Evolutionary conservation across 805 yeast genomes (phyloP).

Genomic region (Yarrowia keelungensis): DNA sequence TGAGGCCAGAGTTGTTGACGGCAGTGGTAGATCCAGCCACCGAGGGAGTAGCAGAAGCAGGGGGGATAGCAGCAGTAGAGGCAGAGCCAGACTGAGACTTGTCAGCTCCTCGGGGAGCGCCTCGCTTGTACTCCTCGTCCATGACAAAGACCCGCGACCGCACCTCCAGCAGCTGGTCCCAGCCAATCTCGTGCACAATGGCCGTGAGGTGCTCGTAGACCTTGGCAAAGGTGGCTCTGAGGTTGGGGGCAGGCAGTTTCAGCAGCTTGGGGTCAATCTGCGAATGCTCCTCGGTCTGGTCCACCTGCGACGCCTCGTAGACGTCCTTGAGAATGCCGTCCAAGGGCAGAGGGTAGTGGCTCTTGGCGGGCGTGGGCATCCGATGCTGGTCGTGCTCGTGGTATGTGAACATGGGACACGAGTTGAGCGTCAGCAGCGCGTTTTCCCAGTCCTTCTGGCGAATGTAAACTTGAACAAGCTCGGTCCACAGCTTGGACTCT

Average conservation of each 20-base stretch:
- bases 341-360: slow-evolving; percentile 59
- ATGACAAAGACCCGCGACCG: slow-evolving; percentile 80
- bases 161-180: slow-evolving; percentile 75
- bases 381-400: slow-evolving; percentile 56
- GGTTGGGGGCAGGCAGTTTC: slow-evolving; percentile 58
- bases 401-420: slow-evolving; percentile 71
- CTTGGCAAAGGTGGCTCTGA: slow-evolving; percentile 60
- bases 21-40: slow-evolving; percentile 6
- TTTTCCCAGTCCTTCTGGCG: slow-evolving; percentile 59
- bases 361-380: slow-evolving; percentile 55
- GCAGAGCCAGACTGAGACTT: slow-evolving; percentile 20
- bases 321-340: slow-evolving; percentile 61
- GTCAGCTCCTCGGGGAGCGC: slow-evolving; percentile 43
- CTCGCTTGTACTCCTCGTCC: slow-evolving; percentile 68
- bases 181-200: slow-evolving; percentile 73
- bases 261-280: slow-evolving; percentile 57
- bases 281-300: slow-evolving; percentile 46
- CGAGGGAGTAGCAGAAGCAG: slow-evolving; percentile 9
- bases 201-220: slow-evolving; percentile 77
- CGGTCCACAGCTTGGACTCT: slow-evolving; percentile 76
- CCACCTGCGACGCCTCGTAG: slow-evolving; percentile 52
- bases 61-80: slow-evolving; percentile 23
- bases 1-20: slow-evolving; percentile 1
- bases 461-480: slow-evolving; percentile 66
- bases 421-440: slow-evolving; percentile 73